Evolutionary conservation across 2,329 filamentous ascomycete genomes (phyloP).

Genomic region (Diaporthe capsici): DNA sequence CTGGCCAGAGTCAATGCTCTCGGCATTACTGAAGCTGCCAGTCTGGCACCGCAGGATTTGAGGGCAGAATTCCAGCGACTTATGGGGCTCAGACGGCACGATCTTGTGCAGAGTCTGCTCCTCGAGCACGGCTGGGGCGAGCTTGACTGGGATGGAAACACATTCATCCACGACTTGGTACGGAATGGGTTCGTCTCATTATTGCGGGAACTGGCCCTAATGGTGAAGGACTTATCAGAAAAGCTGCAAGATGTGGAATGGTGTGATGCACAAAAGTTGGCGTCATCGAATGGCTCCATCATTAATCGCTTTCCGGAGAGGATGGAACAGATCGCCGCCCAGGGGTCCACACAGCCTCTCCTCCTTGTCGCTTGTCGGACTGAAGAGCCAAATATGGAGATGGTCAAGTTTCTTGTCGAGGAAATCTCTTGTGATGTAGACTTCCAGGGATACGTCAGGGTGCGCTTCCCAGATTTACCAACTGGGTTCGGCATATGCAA

Average conservation of each 20-base stretch:
- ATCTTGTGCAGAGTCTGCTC: constrained; percentile 21
- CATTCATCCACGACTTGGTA: constrained; percentile 14
- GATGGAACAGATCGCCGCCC: background rate
- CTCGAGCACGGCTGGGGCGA: constrained; percentile 19
- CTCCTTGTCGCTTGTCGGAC: constrained; percentile 7
- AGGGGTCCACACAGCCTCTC: constrained; percentile 18
- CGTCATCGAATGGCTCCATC: background rate
- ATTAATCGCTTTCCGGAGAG: background rate
- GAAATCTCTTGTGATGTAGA: background rate
- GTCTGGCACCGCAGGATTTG: background rate
- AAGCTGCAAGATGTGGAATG: constrained; percentile 13
- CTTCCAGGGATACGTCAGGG: constrained; percentile 12
- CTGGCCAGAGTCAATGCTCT: background rate
- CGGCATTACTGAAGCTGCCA: background rate
- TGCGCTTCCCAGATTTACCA: background rate
- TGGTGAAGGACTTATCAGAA: constrained; percentile 8
- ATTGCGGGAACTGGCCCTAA: background rate
- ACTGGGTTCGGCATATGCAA: background rate
- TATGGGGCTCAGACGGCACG: constrained; percentile 12
- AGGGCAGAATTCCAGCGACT: constrained; percentile 12
- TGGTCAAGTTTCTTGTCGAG: constrained; percentile 29
- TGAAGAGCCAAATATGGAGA: constrained; percentile 21
- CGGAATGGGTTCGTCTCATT: constrained; percentile 8
- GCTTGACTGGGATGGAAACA: background rate
- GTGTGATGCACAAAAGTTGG: background rate